Evolutionary conservation across 2,329 filamentous ascomycete genomes (phyloP), one percentile per base, ranked within the genome.

Genomic region (Orbilia ellipsospora): DNA sequence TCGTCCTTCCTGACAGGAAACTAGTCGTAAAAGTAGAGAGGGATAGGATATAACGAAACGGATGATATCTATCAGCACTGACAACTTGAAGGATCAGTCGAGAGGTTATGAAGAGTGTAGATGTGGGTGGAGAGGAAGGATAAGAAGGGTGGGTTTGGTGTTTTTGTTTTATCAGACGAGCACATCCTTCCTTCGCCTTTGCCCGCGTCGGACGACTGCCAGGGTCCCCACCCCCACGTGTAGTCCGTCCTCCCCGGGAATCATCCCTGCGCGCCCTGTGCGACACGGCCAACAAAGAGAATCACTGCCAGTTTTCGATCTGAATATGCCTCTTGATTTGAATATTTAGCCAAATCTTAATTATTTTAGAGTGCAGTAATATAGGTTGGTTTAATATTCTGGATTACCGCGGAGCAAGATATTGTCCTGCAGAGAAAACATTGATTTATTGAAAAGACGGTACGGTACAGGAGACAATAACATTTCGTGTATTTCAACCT

Each of bases 401-500:
- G 3, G 10, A 1, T 36, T 36, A 6, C 31, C 5, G 31, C 1
- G 31, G 8, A 1, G 31, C n/a, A 18, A 8, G 4, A 23, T 23
- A 31, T 8, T 55, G 4, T 15, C 52, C 2, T 31, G 26, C 16
- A 15, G 18, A 55, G 26, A 36, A 31, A n/a, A 52, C 1, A 6
- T 8, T 8, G 2, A 52, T 52, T 10, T 13, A 13, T 52, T 26
- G 50, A 26, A 20, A 13, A 26, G 20, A 23, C 31, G 31, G 31
- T 36, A 20, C 12, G n/a, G 23, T 56, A 56, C 10, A 54, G 44
- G 18, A 26, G 20, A 55, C 28, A 57, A 70, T 63, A 13, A 48
- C 31, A 60, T 59, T 36, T 72, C 52, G 18, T 72, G 42, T 60
- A 60, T 60, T 59, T 65, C 28, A 63, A 40, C 63, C 57, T 68